A percentile compares a stretch with the other conserved stretches of the same genome.
These are phyloP conservation scores for Hyaloscypha variabilis DNA, from an alignment of 495 filamentous ascomycete species.

Conservation along the genomic window DNA sequence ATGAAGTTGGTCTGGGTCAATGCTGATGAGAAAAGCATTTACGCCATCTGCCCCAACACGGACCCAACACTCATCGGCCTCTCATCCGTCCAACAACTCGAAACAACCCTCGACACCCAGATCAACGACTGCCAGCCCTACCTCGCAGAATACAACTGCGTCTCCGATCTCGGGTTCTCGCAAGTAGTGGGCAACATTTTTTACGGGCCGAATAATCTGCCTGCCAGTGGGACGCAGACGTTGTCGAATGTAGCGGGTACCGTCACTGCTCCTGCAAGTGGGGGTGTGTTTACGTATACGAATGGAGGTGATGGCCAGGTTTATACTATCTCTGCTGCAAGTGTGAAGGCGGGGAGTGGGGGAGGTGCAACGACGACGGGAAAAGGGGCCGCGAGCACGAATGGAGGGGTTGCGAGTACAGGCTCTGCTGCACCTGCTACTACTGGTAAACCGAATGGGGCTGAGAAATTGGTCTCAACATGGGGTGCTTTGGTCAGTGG, in stretches of 20 bases:
- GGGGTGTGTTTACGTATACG: constrained; percentile 14
- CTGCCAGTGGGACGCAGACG: constrained; percentile 10
- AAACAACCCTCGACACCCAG: not conserved
- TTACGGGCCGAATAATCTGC: constrained; percentile 10
- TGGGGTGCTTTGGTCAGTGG: no score
- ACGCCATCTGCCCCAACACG: constrained; percentile 13
- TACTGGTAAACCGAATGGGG: no score
- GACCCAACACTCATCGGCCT: constrained; percentile 16
- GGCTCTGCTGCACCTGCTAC: no score
- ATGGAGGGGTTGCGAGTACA: no score
- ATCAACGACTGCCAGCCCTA: constrained; percentile 3
- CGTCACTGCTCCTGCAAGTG: constrained; percentile 9
- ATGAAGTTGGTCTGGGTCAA: no score
- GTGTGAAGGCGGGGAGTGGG: not conserved
- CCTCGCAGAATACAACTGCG: constrained; percentile 14
- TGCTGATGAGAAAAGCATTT: constrained; percentile 2
- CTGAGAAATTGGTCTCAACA: no score
- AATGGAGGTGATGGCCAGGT: constrained; percentile 12
- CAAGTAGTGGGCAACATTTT: not conserved
- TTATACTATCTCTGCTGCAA: constrained; percentile 18
- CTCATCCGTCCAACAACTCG: constrained; percentile 1
- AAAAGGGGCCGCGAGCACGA: not conserved
- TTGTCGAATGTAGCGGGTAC: constrained; percentile 5
- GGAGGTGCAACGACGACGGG: constrained; percentile 1
- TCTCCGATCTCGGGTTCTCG: constrained; percentile 11